These are phyloP conservation scores for Sordaria brevicollis DNA, from an alignment of 495 filamentous ascomycete species.

Conservation along the genomic window DNA sequence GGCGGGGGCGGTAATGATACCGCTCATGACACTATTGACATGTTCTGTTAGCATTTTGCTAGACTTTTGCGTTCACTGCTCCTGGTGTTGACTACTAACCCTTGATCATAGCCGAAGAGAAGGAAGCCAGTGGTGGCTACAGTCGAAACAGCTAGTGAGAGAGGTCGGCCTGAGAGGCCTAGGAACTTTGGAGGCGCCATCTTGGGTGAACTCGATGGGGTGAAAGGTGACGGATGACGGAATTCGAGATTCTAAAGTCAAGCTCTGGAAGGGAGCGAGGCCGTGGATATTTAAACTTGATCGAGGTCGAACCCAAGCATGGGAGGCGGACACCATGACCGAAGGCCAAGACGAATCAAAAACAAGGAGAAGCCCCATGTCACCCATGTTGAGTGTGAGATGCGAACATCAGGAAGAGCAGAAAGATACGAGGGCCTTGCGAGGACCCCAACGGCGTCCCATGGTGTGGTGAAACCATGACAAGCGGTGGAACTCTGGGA, in stretches of 20 bases:
- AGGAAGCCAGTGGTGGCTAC: conserved; percentile 67
- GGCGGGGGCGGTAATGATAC: conserved; percentile 62
- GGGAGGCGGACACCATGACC: background rate
- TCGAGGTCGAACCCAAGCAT: background rate
- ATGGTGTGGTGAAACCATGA: background rate
- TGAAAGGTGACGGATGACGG: background rate
- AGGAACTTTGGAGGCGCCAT: conserved; percentile 41
- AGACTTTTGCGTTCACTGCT: background rate
- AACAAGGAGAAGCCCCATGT: background rate
- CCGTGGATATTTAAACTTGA: background rate
- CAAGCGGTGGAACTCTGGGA: background rate
- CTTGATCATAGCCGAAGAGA: conserved; percentile 63
- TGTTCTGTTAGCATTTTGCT: background rate
- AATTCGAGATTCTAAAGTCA: background rate
- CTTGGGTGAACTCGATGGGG: background rate
- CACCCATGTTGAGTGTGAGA: background rate
- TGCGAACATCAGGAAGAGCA: background rate
- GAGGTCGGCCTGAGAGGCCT: conserved; percentile 53
- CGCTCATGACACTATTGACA: conserved; percentile 49
- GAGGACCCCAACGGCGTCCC: background rate
- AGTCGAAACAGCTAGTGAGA: conserved; percentile 52
- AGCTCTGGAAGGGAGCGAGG: background rate
- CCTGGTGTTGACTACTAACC: conserved; percentile 16
- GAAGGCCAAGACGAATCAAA: background rate
- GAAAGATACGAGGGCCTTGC: background rate